These are phyloP conservation scores for Saprolegnia parasitica DNA, from an alignment of 352 stramenopile species.

Conservation along the genomic window DNA sequence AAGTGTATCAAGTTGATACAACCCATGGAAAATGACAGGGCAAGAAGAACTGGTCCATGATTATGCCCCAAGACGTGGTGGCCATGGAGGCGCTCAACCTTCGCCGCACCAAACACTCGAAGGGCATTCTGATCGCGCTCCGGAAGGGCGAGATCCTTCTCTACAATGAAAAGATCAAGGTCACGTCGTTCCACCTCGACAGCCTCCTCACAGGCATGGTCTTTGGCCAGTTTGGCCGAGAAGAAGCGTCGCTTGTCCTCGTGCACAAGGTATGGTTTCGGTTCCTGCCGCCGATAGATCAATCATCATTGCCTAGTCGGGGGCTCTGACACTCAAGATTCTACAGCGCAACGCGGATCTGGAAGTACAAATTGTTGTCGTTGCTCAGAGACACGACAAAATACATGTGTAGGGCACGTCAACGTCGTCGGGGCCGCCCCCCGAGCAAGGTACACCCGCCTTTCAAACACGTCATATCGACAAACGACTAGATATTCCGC, in stretches of 20 bases:
- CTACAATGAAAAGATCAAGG: constrained; percentile 85
- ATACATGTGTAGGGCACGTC: constrained; percentile 45
- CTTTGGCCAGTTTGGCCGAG: constrained; percentile 84
- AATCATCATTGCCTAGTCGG: constrained; percentile 43
- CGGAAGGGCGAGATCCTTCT: constrained; percentile 80
- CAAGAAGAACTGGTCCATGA: constrained; percentile 88
- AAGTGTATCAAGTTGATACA: not conserved
- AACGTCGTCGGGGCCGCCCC: constrained; percentile 62
- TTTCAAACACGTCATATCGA: not conserved
- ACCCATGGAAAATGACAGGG: constrained; percentile 34
- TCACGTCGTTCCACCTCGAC: constrained; percentile 60
- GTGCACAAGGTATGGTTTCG: constrained; percentile 33
- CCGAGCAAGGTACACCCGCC: constrained; percentile 53
- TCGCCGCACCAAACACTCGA: constrained; percentile 65
- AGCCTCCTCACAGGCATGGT: constrained; percentile 64
- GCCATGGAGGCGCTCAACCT: constrained; percentile 73
- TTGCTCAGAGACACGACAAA: constrained; percentile 18
- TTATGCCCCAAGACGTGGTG: constrained; percentile 78
- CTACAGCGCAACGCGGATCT: constrained; percentile 82
- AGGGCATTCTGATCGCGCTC: constrained; percentile 78
- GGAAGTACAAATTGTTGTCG: constrained; percentile 34
- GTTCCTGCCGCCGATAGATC: not conserved
- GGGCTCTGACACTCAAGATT: constrained; percentile 81
- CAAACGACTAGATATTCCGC: constrained; percentile 58
- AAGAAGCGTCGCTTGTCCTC: constrained; percentile 81